A percentile compares a stretch with the other conserved stretches of the same genome.
phyloP scores from a whole-genome alignment of 495 filamentous ascomycete genomes.

The Lasiosphaeria miniovina region DNA sequence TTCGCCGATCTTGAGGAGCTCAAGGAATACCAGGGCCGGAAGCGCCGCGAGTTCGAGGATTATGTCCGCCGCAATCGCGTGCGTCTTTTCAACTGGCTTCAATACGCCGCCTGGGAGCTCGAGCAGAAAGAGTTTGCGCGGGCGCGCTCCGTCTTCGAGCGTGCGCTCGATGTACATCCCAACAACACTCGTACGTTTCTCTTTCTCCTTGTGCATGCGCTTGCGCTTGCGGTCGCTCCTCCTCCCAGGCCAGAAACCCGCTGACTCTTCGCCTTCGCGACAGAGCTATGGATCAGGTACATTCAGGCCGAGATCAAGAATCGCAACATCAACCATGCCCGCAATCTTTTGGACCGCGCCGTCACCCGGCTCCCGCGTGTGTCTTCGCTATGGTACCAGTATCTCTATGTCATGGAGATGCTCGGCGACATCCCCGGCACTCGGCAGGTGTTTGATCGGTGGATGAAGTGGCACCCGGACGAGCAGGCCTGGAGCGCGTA shows the following conservation, averaged over 20 bases:
- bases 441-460: slow-evolving; percentile 92
- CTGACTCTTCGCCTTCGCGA: slow-evolving; percentile 5
- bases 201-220: background rate
- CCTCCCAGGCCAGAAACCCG: background rate
- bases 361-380: slow-evolving; percentile 88
- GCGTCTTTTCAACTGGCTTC: slow-evolving; percentile 99
- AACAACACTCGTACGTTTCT: slow-evolving; percentile 74
- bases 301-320: slow-evolving; percentile 96
- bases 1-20: slow-evolving; percentile 97
- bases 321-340: slow-evolving; percentile 94
- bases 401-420: slow-evolving; percentile 98
- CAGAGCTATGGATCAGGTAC: slow-evolving; percentile 68
- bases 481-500: slow-evolving; percentile 94
- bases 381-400: slow-evolving; percentile 98
- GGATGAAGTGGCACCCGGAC: slow-evolving; percentile 98
- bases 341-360: slow-evolving; percentile 91
- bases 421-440: slow-evolving; percentile 89
- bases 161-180: slow-evolving; percentile 87
- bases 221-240: background rate
- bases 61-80: slow-evolving; percentile 93
- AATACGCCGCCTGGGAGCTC: slow-evolving; percentile 94
- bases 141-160: slow-evolving; percentile 93
- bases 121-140: slow-evolving; percentile 98
- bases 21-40: slow-evolving; percentile 94
- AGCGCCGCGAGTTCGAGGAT: slow-evolving; percentile 95